Percentiles rank a stretch among this genome's conserved stretches.
Evolutionary conservation across 148 eudicot species (phyloP).

Genomic region (Camellia sinensis): DNA sequence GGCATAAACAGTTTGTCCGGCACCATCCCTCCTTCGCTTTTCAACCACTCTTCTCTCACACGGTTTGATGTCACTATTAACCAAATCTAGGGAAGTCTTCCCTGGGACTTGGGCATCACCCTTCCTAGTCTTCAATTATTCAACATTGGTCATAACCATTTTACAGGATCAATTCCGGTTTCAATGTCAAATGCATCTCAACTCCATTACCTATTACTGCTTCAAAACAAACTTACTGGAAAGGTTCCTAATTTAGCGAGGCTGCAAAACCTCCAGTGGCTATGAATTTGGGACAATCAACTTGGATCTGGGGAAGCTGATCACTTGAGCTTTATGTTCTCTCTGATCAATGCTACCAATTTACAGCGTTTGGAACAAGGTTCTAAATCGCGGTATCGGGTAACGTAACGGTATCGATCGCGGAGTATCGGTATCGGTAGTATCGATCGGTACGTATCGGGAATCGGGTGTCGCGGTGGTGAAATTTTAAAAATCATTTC

Average conservation of each 20-base stretch:
- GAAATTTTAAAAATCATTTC: no score
- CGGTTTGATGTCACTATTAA: not conserved
- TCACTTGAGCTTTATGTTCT: slow-evolving; percentile 31
- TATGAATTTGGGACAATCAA: not conserved
- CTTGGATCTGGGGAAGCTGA: slow-evolving; percentile 22
- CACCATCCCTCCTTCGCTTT: not conserved
- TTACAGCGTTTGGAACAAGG: slow-evolving; percentile 1
- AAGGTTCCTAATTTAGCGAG: not conserved
- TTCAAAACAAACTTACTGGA: not conserved
- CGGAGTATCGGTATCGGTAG: no score
- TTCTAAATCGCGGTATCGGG: no score
- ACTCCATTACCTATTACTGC: no score
- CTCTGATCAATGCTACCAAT: slow-evolving; percentile 28
- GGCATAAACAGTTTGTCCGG: not conserved
- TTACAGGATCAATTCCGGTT: slow-evolving; percentile 8
- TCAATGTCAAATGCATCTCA: not conserved
- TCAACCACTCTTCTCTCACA: slow-evolving; percentile 4
- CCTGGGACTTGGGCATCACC: slow-evolving; percentile 6
- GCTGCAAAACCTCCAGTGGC: not conserved
- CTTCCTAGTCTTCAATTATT: not conserved
- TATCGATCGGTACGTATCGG: no score
- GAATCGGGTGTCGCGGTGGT: no score
- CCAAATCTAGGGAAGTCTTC: not conserved
- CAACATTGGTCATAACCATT: not conserved
- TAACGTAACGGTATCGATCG: no score